These are phyloP conservation scores for Leccinum uliginosum DNA, from an alignment of 768 basidiomycete genomes.

Conservation along the genomic window DNA sequence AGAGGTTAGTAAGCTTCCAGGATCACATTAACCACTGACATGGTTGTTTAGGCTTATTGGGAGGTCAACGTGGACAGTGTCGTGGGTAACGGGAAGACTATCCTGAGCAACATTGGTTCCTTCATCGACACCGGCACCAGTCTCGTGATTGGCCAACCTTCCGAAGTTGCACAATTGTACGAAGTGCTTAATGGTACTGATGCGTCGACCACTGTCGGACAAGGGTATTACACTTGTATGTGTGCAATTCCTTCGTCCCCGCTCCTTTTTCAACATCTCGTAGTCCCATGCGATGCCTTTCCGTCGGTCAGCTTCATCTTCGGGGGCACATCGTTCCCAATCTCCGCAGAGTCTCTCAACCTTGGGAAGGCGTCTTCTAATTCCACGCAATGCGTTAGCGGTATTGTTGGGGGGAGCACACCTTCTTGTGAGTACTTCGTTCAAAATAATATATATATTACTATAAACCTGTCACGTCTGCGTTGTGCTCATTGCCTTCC, in stretches of 20 bases:
- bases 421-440: not conserved
- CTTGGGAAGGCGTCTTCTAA: not conserved
- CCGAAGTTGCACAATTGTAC: conserved; percentile 19
- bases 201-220: conserved; percentile 13
- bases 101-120: conserved; percentile 6
- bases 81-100: not conserved
- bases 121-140: conserved; percentile 24
- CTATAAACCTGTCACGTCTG: not conserved
- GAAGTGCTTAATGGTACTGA: conserved; percentile 21
- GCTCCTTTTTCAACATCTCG: not conserved
- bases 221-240: conserved; percentile 32
- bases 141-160: conserved; percentile 6
- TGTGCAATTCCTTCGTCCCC: not conserved
- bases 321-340: not conserved
- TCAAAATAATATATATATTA: no score
- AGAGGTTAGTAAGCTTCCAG: conserved; percentile 2
- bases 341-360: not conserved
- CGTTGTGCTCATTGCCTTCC: conserved; percentile 2
- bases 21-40: not conserved
- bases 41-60: conserved; percentile 14
- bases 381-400: not conserved
- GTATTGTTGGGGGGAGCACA: not conserved
- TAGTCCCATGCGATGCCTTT: not conserved
- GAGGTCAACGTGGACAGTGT: conserved; percentile 14
- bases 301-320: not conserved